These are phyloP conservation scores for Lasiosphaeria hispida DNA, from an alignment of 495 filamentous ascomycete species.

Conservation along the genomic window DNA sequence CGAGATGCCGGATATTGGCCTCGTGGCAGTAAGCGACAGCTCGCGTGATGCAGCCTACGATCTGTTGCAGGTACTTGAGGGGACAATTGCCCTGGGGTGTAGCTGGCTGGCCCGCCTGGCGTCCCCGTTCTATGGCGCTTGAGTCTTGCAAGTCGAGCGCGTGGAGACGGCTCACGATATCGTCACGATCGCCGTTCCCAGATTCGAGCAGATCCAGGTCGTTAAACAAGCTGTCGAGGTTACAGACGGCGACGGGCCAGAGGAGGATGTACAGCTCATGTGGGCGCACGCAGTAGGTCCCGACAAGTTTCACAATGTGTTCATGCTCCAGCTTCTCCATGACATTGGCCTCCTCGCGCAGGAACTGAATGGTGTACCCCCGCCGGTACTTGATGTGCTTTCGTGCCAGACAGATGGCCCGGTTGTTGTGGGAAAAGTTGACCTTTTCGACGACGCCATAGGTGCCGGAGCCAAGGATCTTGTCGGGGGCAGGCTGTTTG, in stretches of 20 bases:
- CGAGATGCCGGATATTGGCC: slow-evolving; percentile 40
- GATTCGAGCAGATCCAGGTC: slow-evolving; percentile 36
- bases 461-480: slow-evolving; percentile 29
- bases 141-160: slow-evolving; percentile 32
- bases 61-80: slow-evolving; percentile 30
- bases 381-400: slow-evolving; percentile 30
- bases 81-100: slow-evolving; percentile 21
- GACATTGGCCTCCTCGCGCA: slow-evolving; percentile 41
- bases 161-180: slow-evolving; percentile 29
- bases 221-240: slow-evolving; percentile 36
- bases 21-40: slow-evolving; percentile 42
- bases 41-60: slow-evolving; percentile 38
- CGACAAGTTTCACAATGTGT: slow-evolving; percentile 43
- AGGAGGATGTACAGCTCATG: slow-evolving; percentile 38
- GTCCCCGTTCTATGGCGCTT: slow-evolving; percentile 18
- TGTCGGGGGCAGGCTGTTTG: slow-evolving; percentile 20
- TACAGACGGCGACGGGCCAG: slow-evolving; percentile 44
- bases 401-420: slow-evolving; percentile 33
- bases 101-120: not conserved
- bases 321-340: slow-evolving; percentile 45
- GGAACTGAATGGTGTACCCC: slow-evolving; percentile 23
- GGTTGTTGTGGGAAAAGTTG: slow-evolving; percentile 26
- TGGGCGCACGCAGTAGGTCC: slow-evolving; percentile 35
- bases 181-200: slow-evolving; percentile 31
- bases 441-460: slow-evolving; percentile 40